A percentile compares a stretch with the other conserved stretches of the same genome.
phyloP scores from a whole-genome alignment of 2,329 filamentous ascomycete genomes.

The Pestalotiopsis sp. region DNA sequence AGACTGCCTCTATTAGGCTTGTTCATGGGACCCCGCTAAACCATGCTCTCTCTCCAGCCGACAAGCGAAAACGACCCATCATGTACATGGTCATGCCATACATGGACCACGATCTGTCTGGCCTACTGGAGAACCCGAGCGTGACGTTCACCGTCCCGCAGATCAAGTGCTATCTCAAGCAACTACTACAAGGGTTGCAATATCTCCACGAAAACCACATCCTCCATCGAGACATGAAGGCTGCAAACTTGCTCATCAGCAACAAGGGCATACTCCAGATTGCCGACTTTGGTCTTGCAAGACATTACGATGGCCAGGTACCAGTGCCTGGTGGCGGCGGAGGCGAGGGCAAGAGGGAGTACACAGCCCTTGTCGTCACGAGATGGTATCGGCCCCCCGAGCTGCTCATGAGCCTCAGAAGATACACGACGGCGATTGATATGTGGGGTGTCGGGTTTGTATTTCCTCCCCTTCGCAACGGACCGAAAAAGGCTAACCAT shows the following conservation, averaged over 20 bases:
- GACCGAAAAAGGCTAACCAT: conserved; percentile 6
- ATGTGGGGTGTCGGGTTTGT: conserved; percentile 95
- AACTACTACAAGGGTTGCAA: conserved; percentile 84
- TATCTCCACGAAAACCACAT: conserved; percentile 92
- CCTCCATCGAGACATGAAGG: conserved; percentile 97
- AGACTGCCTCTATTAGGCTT: background rate
- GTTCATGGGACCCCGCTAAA: conserved; percentile 10
- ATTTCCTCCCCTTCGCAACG: conserved; percentile 23
- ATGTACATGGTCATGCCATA: conserved; percentile 99
- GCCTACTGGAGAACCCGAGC: conserved; percentile 90
- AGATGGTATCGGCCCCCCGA: conserved; percentile 97
- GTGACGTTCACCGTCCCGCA: conserved; percentile 87
- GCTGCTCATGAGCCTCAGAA: conserved; percentile 81
- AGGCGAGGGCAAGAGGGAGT: conserved; percentile 85
- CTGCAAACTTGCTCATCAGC: conserved; percentile 94
- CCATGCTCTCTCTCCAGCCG: conserved; percentile 50
- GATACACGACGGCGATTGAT: conserved; percentile 97
- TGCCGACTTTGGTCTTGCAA: conserved; percentile 92
- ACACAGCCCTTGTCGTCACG: conserved; percentile 95
- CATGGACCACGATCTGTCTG: conserved; percentile 98
- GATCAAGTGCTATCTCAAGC: conserved; percentile 97
- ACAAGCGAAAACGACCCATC: conserved; percentile 80
- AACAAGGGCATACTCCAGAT: conserved; percentile 94
- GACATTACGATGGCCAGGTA: conserved; percentile 85
- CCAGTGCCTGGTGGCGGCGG: conserved; percentile 78